A percentile compares a stretch with the other conserved stretches of the same genome.
Evolutionary conservation across 129 eudicot species (phyloP).

Genomic region (Chrysanthemum seticuspe): DNA sequence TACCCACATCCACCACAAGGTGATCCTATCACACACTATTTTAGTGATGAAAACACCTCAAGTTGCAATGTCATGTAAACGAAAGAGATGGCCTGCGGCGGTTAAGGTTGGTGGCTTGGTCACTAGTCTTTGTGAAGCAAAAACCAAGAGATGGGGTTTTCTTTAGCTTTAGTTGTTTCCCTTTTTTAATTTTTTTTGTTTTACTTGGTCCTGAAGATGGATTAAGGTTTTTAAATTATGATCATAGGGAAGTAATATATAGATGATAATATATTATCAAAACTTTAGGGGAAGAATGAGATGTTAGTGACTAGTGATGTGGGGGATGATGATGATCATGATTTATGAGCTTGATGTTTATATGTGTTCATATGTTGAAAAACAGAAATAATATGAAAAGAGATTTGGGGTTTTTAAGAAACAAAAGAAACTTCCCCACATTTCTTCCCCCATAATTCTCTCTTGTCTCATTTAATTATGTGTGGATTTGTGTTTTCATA

Average conservation of each 20-base stretch:
- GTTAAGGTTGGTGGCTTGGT: slow-evolving; percentile 20
- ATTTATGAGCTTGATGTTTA: slow-evolving; percentile 39
- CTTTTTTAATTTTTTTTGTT: slow-evolving; percentile 14
- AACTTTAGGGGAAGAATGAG: slow-evolving; percentile 39
- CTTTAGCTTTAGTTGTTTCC: slow-evolving; percentile 36
- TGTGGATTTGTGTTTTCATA: too few species aligned
- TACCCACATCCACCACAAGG: slow-evolving; percentile 54
- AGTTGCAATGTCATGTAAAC: slow-evolving; percentile 79
- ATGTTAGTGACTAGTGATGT: slow-evolving; percentile 29
- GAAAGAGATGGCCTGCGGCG: slow-evolving; percentile 9
- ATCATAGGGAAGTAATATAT: slow-evolving; percentile 44
- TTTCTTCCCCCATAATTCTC: slow-evolving; percentile 31
- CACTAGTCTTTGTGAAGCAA: slow-evolving; percentile 38
- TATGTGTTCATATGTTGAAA: slow-evolving; percentile 41
- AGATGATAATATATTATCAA: slow-evolving; percentile 37
- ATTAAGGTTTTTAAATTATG: slow-evolving; percentile 32
- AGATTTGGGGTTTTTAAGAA: slow-evolving; percentile 36
- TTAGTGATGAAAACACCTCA: slow-evolving; percentile 91
- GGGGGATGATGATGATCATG: slow-evolving; percentile 18
- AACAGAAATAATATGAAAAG: slow-evolving; percentile 34
- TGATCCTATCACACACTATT: slow-evolving; percentile 56
- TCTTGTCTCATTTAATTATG: not conserved
- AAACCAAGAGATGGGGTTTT: slow-evolving; percentile 32
- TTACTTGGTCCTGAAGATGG: slow-evolving; percentile 40
- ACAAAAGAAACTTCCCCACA: slow-evolving; percentile 26